A percentile compares a stretch with the other conserved stretches of the same genome.
These are phyloP conservation scores for Mycena vulgaris DNA, from an alignment of 768 basidiomycete species.

Conservation along the genomic window DNA sequence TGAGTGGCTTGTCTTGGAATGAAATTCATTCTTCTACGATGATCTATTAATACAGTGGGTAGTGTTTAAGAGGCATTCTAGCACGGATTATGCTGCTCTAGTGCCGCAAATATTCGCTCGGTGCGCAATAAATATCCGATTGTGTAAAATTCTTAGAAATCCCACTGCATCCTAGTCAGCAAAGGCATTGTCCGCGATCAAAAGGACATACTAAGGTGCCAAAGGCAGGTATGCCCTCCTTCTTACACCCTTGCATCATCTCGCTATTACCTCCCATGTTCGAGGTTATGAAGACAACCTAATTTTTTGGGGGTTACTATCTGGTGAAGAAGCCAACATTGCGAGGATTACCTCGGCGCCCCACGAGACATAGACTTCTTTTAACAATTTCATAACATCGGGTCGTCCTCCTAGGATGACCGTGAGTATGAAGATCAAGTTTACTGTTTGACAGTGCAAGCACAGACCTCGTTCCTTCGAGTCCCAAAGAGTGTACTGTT, in stretches of 20 bases:
- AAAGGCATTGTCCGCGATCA: background rate
- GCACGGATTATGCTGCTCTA: background rate
- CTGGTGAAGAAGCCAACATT: no score
- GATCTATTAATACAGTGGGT: background rate
- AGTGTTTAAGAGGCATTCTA: background rate
- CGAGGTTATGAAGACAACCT: constrained; percentile 89
- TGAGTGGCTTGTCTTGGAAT: no score
- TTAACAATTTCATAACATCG: constrained; percentile 84
- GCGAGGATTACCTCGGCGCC: no score
- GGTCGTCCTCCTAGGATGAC: constrained; percentile 72
- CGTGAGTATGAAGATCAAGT: background rate
- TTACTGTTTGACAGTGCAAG: background rate
- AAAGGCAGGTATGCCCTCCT: constrained; percentile 77
- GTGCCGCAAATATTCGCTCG: background rate
- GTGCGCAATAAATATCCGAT: background rate
- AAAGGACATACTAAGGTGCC: constrained; percentile 50
- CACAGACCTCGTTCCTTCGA: constrained; percentile 73
- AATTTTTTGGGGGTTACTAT: no score
- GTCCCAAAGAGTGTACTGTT: constrained; percentile 85
- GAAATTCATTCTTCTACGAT: no score
- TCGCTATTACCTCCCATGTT: constrained; percentile 85
- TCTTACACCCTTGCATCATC: constrained; percentile 87
- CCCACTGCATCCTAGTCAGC: constrained; percentile 72
- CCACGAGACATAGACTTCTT: constrained; percentile 83
- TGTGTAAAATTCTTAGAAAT: constrained; percentile 65